These are phyloP conservation scores for Lactarius psammicola DNA, from an alignment of 768 basidiomycete genomes.

Conservation along the genomic window DNA sequence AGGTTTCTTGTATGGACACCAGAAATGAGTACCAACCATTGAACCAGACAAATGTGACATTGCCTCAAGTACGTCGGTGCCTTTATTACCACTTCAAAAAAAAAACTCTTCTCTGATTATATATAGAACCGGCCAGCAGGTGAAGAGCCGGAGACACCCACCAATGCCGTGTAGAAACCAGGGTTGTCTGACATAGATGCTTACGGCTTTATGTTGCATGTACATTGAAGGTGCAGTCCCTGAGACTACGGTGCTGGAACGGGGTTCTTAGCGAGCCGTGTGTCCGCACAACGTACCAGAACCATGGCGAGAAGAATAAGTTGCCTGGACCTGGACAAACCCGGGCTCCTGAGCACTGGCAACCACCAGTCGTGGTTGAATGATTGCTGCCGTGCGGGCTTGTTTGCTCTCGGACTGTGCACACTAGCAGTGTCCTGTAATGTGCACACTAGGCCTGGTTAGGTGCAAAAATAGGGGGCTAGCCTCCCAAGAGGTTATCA, in stretches of 20 bases:
- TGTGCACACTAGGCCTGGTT: background rate
- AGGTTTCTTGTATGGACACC: background rate
- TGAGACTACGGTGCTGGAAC: background rate
- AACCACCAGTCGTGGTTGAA: background rate
- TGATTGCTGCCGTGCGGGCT: background rate
- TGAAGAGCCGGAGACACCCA: background rate
- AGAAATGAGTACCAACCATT: background rate
- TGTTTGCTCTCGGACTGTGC: background rate
- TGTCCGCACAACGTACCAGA: conserved; percentile 4
- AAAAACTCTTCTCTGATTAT: background rate
- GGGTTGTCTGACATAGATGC: background rate
- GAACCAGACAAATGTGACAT: background rate
- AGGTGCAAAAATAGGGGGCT: background rate
- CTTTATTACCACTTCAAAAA: background rate
- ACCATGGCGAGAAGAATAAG: conserved; percentile 7
- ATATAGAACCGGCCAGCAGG: background rate
- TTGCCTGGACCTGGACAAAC: background rate
- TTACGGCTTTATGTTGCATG: background rate
- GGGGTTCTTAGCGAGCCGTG: background rate
- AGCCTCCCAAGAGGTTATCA: background rate
- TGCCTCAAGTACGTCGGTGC: background rate
- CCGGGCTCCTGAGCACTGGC: background rate
- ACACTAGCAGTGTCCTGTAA: background rate
- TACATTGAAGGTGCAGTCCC: background rate
- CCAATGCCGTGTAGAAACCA: background rate